These are phyloP conservation scores for Mentha longifolia DNA, from an alignment of 257 asterid species.

Conservation along the genomic window DNA sequence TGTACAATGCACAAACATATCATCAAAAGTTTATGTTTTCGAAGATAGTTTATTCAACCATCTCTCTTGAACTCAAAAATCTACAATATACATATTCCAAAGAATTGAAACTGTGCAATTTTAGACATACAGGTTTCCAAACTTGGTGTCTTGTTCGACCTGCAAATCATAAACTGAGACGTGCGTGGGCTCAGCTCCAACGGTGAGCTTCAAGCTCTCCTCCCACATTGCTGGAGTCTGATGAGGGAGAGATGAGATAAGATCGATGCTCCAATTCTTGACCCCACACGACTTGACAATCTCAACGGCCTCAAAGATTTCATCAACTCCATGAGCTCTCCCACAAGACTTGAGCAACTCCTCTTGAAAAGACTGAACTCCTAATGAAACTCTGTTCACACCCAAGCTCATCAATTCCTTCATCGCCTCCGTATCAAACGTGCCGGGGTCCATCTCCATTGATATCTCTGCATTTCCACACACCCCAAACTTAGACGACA, in stretches of 20 bases:
- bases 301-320: slow-evolving; percentile 77
- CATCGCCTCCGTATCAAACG: slow-evolving; percentile 64
- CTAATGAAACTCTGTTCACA: slow-evolving; percentile 88
- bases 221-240: slow-evolving; percentile 88
- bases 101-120: no score
- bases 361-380: slow-evolving; percentile 91
- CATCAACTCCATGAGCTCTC: slow-evolving; percentile 83
- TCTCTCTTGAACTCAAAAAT: neutral
- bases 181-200: slow-evolving; percentile 71
- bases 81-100: no score
- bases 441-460: slow-evolving; percentile 99
- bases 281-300: slow-evolving; percentile 64
- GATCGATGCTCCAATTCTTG: slow-evolving; percentile 88
- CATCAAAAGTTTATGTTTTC: neutral
- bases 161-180: slow-evolving; percentile 96
- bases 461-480: slow-evolving; percentile 80
- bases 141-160: slow-evolving; percentile 84
- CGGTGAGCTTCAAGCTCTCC: slow-evolving; percentile 73
- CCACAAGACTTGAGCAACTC: slow-evolving; percentile 88
- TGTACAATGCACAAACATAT: slow-evolving; percentile 39
- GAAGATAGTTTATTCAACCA: neutral
- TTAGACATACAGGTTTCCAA: slow-evolving; percentile 72
- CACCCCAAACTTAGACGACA: slow-evolving; percentile 66
- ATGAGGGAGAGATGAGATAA: slow-evolving; percentile 89
- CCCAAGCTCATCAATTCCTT: slow-evolving; percentile 66